A percentile compares a stretch with the other conserved stretches of the same genome.
These are phyloP conservation scores for Fusarium verticillioides DNA, from an alignment of 2,329 filamentous ascomycete genomes.

Conservation along the genomic window DNA sequence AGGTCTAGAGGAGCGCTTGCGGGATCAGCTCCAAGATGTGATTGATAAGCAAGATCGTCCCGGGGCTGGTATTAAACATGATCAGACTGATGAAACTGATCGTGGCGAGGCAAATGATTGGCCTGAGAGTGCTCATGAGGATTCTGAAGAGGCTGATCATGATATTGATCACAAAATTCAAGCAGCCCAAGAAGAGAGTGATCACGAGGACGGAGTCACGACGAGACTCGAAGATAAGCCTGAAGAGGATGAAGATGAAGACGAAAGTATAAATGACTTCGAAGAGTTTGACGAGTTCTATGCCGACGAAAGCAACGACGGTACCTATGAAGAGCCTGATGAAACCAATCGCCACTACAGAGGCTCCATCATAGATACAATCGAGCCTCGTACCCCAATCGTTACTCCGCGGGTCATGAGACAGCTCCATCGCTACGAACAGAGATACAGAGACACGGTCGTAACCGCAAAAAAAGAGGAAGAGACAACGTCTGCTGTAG, in stretches of 20 bases:
- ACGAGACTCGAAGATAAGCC: fast-evolving
- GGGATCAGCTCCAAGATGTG: background rate
- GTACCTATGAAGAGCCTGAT: fast-evolving
- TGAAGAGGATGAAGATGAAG: fast-evolving
- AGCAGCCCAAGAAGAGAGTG: background rate
- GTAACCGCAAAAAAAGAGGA: no score
- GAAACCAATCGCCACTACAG: fast-evolving
- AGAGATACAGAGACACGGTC: no score
- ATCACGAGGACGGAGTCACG: no score
- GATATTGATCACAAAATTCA: background rate
- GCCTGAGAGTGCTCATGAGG: no score
- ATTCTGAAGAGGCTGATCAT: background rate
- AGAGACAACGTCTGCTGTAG: fast-evolving
- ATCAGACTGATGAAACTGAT: background rate
- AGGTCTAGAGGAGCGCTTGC: background rate
- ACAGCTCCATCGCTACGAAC: no score
- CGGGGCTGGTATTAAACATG: background rate
- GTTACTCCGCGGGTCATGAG: background rate
- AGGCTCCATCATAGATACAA: fast-evolving
- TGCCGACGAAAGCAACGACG: fast-evolving
- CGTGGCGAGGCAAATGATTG: fast-evolving
- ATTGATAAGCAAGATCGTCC: background rate
- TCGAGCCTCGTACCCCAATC: background rate
- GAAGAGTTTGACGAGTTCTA: background rate
- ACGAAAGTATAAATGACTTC: fast-evolving